Conservation (phyloP, 345 rosid species). For the Rhodamnia argentea region DNA sequence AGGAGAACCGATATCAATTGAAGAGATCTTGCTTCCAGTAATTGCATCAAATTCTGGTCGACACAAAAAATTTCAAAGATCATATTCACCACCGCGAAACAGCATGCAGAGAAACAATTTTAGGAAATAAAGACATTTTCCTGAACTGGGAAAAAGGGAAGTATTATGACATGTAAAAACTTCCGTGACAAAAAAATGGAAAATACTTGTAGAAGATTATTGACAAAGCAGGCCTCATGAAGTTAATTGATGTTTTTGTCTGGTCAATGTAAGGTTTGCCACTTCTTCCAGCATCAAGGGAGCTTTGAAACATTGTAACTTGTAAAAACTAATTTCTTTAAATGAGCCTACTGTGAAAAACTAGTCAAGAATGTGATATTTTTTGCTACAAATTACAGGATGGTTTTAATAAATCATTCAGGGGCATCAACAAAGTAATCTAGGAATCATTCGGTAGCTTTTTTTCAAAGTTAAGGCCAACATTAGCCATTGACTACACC, state of each 20-base stretch:
- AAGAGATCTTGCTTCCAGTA: conserved; percentile 81
- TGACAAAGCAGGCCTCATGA: not conserved
- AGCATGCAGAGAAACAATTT: not conserved
- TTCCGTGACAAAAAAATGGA: not conserved
- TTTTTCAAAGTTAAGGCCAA: not conserved
- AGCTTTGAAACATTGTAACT: not conserved
- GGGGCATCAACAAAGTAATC: not conserved
- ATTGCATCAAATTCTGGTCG: conserved; percentile 78
- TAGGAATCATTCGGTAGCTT: not conserved
- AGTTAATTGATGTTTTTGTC: not conserved
- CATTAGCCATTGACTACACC: not conserved
- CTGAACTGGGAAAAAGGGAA: not conserved
- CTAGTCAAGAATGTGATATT: not conserved
- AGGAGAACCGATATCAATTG: conserved; percentile 67
- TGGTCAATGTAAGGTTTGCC: not conserved
- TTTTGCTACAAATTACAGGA: not conserved
- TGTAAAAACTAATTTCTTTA: not conserved
- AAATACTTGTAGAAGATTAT: not conserved
- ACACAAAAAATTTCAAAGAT: not conserved
- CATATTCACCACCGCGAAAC: not conserved
- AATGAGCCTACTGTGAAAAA: not conserved
- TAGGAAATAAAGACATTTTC: not conserved
- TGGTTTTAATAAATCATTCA: not conserved
- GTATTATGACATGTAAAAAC: not conserved
- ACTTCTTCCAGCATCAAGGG: not conserved